Conservation (phyloP, 805 yeast genomes). For the Barnettozyma populi region DNA sequence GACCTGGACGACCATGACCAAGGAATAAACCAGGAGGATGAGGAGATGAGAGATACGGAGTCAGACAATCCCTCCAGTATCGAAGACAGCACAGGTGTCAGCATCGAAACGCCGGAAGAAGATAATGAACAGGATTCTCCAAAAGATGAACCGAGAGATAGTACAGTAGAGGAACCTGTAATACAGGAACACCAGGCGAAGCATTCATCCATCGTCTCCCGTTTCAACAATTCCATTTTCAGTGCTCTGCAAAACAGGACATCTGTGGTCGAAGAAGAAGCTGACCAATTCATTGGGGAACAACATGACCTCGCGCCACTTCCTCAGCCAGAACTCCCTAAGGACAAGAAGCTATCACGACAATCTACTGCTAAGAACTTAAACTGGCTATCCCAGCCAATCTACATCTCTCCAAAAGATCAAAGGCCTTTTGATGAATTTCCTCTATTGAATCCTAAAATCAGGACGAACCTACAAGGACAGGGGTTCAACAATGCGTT, state of each 20-base stretch:
- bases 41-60: conserved; percentile 6
- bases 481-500: conserved; percentile 55
- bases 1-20: neutral
- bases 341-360: conserved; percentile 38
- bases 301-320: conserved; percentile 57
- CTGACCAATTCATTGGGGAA: conserved; percentile 20
- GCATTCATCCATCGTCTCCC: conserved; percentile 45
- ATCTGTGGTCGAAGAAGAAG: neutral
- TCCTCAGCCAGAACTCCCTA: conserved; percentile 77
- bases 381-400: conserved; percentile 67
- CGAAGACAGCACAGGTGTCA: conserved; percentile 18
- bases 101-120: neutral
- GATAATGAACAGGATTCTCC: neutral
- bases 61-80: conserved; percentile 4
- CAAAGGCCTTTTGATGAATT: conserved; percentile 46
- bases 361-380: conserved; percentile 33
- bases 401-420: conserved; percentile 43
- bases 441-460: conserved; percentile 35
- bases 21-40: conserved; percentile 12
- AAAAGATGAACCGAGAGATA: conserved; percentile 4
- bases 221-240: conserved; percentile 43
- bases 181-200: conserved; percentile 30
- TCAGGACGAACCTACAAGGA: conserved; percentile 42
- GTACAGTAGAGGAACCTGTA: conserved; percentile 14
- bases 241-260: conserved; percentile 10